Evolutionary conservation across 257 asterid genomes (phyloP).

Genomic region (Solanum bulbocastanum): DNA sequence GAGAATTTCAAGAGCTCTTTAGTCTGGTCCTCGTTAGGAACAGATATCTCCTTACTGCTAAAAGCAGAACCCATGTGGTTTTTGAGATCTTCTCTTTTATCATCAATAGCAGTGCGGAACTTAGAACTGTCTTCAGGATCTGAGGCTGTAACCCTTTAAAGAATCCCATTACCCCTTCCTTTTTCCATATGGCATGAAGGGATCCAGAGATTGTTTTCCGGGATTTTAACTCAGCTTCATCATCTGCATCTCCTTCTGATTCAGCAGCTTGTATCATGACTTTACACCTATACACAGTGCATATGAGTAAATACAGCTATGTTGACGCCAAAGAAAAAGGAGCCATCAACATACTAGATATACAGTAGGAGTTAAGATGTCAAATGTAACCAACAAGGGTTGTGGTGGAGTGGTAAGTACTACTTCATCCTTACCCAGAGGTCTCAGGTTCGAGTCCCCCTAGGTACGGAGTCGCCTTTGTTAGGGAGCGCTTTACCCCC

Average conservation of each 20-base stretch:
- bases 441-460: no score
- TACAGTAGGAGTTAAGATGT: not conserved
- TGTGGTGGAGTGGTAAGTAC: no score
- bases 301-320: not conserved
- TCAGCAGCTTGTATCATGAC: constrained; percentile 83
- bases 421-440: no score
- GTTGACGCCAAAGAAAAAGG: not conserved
- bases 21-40: constrained; percentile 34
- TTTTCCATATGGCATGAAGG: constrained; percentile 52
- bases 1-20: constrained; percentile 35
- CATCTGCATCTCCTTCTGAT: constrained; percentile 40
- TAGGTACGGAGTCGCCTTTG: no score
- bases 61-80: constrained; percentile 69
- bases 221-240: constrained; percentile 18
- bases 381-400: not conserved
- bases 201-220: constrained; percentile 54
- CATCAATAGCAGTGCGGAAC: constrained; percentile 82
- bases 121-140: constrained; percentile 77
- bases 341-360: not conserved
- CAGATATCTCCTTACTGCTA: constrained; percentile 49
- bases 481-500: no score
- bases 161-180: constrained; percentile 69
- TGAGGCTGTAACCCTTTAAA: constrained; percentile 88
- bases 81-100: constrained; percentile 79
- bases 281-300: constrained; percentile 53